Evolutionary conservation across 345 rosid species (phyloP).

Genomic region (Eucalyptus grandis): DNA sequence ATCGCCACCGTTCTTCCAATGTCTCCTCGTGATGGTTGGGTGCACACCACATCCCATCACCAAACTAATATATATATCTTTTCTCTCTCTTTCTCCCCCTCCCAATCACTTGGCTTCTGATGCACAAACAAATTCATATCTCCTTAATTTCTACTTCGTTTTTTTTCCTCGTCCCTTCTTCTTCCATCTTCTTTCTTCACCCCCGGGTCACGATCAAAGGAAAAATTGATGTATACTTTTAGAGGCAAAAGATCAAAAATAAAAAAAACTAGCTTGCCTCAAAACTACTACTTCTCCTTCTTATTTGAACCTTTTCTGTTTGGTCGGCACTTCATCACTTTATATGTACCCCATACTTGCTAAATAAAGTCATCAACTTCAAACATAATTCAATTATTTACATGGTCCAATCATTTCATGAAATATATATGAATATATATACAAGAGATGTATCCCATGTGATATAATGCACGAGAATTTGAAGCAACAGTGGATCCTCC

Average conservation of each 20-base stretch:
- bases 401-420: not conserved
- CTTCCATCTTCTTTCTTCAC: not conserved
- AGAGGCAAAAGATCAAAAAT: not conserved
- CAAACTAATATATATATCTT: too few species aligned
- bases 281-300: not conserved
- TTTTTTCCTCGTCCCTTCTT: too few species aligned
- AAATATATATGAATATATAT: not conserved
- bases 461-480: too few species aligned
- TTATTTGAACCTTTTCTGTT: not conserved
- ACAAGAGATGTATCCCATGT: not conserved
- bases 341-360: not conserved
- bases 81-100: too few species aligned
- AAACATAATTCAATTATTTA: not conserved
- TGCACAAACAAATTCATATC: too few species aligned
- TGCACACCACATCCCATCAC: not conserved
- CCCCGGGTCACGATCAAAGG: not conserved
- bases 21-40: not conserved
- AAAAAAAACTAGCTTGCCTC: not conserved
- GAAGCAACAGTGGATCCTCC: not conserved
- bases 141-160: too few species aligned
- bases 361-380: not conserved
- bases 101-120: too few species aligned
- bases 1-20: not conserved
- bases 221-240: not conserved
- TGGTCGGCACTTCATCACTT: not conserved